These are phyloP conservation scores for Blepharisma stoltei DNA, from an alignment of 73 alveolate genomes.

Conservation along the genomic window DNA sequence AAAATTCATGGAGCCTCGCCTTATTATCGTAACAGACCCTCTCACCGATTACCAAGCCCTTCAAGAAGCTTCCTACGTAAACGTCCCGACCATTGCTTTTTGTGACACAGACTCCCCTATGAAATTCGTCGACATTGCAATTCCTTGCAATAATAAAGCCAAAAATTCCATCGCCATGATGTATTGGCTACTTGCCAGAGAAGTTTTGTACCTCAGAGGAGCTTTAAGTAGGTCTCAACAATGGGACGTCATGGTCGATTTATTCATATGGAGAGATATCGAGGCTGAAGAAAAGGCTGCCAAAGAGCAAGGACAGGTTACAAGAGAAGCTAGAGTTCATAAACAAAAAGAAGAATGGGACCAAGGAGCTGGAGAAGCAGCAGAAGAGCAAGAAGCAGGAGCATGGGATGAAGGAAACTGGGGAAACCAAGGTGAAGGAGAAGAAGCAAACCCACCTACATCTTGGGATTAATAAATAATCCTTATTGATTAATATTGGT, in stretches of 20 bases:
- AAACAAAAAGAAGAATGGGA: too few relatives aligned
- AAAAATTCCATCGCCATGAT: conserved; percentile 83
- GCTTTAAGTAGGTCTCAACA: too few relatives aligned
- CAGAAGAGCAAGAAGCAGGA: too few relatives aligned
- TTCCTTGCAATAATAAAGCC: conserved; percentile 93
- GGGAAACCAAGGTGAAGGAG: too few relatives aligned
- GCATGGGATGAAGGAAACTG: too few relatives aligned
- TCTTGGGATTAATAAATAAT: too few relatives aligned
- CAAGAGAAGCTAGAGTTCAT: conserved; percentile 22
- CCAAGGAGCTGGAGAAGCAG: too few relatives aligned
- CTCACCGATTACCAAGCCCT: conserved; percentile 84
- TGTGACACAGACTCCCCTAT: conserved; percentile 87
- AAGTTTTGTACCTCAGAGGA: conserved; percentile 86
- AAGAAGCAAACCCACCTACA: too few relatives aligned
- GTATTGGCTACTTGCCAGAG: conserved; percentile 94
- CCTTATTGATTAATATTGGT: too few relatives aligned
- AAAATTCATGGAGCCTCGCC: conserved; percentile 92
- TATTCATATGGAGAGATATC: conserved; percentile 40
- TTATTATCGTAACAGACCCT: conserved; percentile 93
- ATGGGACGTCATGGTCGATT: conserved; percentile 57
- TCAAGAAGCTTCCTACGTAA: conserved; percentile 89
- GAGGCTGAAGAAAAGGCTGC: conserved; percentile 14
- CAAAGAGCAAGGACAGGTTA: conserved; percentile 36
- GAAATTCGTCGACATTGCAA: conserved; percentile 91
- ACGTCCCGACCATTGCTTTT: conserved; percentile 92